Conservation (phyloP, 176 grass and related monocot species). For the Rhynchospora breviuscula region DNA sequence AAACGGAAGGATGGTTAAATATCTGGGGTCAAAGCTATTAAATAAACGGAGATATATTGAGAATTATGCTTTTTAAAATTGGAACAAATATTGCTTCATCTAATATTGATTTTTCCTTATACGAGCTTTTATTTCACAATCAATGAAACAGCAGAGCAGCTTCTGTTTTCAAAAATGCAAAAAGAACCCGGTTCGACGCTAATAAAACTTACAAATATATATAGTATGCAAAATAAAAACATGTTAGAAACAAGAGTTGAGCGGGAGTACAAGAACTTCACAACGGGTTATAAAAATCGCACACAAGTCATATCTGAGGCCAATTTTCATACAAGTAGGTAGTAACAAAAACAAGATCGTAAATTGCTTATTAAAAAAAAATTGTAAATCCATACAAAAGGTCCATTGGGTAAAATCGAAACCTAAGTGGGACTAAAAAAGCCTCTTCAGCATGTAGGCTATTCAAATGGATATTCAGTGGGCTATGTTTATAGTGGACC, state of each 20-base stretch:
- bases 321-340: too few relatives aligned
- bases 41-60: constrained; percentile 6
- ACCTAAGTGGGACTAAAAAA: not conserved
- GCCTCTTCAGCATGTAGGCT: not conserved
- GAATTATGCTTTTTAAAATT: not conserved
- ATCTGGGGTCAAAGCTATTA: not conserved
- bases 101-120: not conserved
- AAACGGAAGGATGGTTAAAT: constrained; percentile 7
- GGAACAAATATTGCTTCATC: not conserved
- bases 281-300: too few relatives aligned
- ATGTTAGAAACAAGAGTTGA: not conserved
- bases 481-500: not conserved
- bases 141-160: not conserved
- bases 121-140: not conserved
- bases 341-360: too few relatives aligned
- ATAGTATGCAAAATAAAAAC: not conserved
- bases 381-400: not conserved
- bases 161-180: not conserved
- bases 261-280: not conserved
- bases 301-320: too few relatives aligned
- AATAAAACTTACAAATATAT: too few relatives aligned
- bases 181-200: not conserved
- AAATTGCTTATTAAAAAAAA: not conserved
- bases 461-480: not conserved
- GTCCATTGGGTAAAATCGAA: not conserved